Conservation (phyloP, 1,284 basidiomycete genomes). For the Papiliotrema nemorosa region DNA sequence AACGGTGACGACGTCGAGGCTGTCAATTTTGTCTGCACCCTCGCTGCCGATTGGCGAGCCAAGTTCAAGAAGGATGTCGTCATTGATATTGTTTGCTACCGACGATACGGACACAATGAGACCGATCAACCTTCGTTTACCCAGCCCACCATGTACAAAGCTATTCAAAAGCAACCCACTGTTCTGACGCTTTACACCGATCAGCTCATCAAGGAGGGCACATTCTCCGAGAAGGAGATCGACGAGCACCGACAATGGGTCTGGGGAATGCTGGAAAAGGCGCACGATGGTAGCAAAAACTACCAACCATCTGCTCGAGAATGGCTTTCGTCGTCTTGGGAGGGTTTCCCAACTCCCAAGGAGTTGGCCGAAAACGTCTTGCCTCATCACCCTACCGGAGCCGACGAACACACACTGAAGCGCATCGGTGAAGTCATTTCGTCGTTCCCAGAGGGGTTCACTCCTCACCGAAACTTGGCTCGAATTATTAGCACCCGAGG, state of each 20-base stretch:
- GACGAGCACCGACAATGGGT: slow-evolving; percentile 99
- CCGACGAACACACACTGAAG: slow-evolving; percentile 72
- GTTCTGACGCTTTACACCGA: slow-evolving; percentile 89
- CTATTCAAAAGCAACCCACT: slow-evolving; percentile 90
- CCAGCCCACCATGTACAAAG: slow-evolving; percentile 98
- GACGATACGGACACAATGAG: slow-evolving; percentile 98
- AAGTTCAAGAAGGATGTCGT: slow-evolving; percentile 99
- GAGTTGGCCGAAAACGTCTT: slow-evolving; percentile 90
- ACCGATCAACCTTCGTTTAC: slow-evolving; percentile 99
- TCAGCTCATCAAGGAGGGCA: slow-evolving; percentile 83
- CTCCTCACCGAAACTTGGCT: slow-evolving; percentile 86
- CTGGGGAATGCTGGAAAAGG: slow-evolving; percentile 96
- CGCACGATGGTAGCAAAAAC: slow-evolving; percentile 82
- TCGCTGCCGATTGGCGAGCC: slow-evolving; percentile 96
- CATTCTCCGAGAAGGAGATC: slow-evolving; percentile 93
- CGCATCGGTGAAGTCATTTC: slow-evolving; percentile 84
- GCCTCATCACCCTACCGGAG: slow-evolving; percentile 82
- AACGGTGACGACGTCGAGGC: slow-evolving; percentile 99
- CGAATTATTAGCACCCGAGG: slow-evolving; percentile 86
- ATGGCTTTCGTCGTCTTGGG: slow-evolving; percentile 98
- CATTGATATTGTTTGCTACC: slow-evolving; percentile 97
- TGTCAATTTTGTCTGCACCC: slow-evolving; percentile 95
- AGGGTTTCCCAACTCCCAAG: slow-evolving; percentile 96
- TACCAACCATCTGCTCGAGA: slow-evolving; percentile 91
- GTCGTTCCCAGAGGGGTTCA: slow-evolving; percentile 78